Percentiles rank a stretch among this genome's conserved stretches.
phyloP scores from a whole-genome alignment of 768 basidiomycete genomes.

The Leccinellum albellum region DNA sequence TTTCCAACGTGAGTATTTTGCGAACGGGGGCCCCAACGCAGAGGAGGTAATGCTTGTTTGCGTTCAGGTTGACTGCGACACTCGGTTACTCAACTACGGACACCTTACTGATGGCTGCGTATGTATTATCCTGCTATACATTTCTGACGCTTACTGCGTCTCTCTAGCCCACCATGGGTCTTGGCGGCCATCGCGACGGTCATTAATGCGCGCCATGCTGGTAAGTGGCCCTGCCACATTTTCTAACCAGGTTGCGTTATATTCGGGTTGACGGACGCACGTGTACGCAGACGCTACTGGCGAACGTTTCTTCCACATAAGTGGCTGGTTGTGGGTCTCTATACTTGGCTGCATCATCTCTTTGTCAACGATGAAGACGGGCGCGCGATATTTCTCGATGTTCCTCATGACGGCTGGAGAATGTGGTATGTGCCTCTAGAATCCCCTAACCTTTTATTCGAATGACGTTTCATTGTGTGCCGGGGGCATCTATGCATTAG shows the following conservation, averaged over 20 bases:
- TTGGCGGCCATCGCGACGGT: constrained; percentile 43
- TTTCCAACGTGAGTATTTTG: constrained; percentile 43
- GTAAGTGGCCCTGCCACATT: constrained; percentile 12
- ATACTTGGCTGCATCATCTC: constrained; percentile 60
- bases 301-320: constrained; percentile 62
- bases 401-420: constrained; percentile 45
- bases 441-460: neutral
- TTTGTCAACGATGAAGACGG: constrained; percentile 46
- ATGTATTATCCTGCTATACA: constrained; percentile 15
- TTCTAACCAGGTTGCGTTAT: neutral
- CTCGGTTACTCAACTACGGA: constrained; percentile 60
- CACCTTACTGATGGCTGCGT: constrained; percentile 61
- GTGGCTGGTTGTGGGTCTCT: constrained; percentile 55
- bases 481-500: constrained; percentile 14
- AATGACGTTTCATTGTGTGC: neutral
- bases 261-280: neutral
- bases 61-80: constrained; percentile 50
- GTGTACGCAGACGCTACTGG: constrained; percentile 47
- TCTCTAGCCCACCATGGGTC: constrained; percentile 60
- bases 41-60: neutral
- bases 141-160: neutral
- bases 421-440: constrained; percentile 27
- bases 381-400: constrained; percentile 55
- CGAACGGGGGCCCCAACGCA: neutral
- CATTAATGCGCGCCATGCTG: constrained; percentile 53